A percentile compares a stretch with the other conserved stretches of the same genome.
phyloP scores from a whole-genome alignment of 176 grass and related monocot genomes.

The Carex parvula region DNA sequence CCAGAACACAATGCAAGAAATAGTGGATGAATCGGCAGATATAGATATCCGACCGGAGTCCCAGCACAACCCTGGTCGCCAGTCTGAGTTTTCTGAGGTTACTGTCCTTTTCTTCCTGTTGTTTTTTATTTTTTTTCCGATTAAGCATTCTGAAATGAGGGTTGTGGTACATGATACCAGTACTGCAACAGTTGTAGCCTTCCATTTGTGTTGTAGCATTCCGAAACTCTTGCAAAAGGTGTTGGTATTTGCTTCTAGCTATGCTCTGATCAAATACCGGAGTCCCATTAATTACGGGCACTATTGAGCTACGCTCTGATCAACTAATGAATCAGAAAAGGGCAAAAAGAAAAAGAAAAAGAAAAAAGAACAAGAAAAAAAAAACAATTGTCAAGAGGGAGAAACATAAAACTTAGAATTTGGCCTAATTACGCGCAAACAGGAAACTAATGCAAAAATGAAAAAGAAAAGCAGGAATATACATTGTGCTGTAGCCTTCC shows the following conservation, averaged over 20 bases:
- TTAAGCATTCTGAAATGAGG: not conserved
- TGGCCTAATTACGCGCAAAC: not conserved
- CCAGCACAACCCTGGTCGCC: conserved; percentile 93
- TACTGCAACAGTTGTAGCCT: not conserved
- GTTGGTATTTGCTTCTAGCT: too few species aligned
- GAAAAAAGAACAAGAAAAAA: not conserved
- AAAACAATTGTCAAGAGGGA: not conserved
- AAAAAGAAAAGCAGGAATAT: not conserved
- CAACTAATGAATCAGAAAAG: not conserved
- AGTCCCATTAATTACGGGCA: too few species aligned
- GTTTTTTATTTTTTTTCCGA: conserved; percentile 12
- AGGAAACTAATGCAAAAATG: not conserved
- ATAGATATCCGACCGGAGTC: conserved; percentile 97
- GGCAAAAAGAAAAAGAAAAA: not conserved
- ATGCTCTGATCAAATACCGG: too few species aligned
- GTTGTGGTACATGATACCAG: not conserved
- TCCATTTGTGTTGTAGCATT: too few species aligned
- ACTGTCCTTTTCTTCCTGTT: conserved; percentile 28
- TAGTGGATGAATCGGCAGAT: conserved; percentile 83
- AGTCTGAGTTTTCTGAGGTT: conserved; percentile 92
- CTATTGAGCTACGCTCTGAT: not conserved
- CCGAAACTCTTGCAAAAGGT: too few species aligned
- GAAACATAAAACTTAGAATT: not conserved
- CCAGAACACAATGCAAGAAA: conserved; percentile 98
- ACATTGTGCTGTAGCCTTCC: not conserved